phyloP scores from a whole-genome alignment of 805 yeast genomes.

The Phaffomyces thermotolerans region DNA sequence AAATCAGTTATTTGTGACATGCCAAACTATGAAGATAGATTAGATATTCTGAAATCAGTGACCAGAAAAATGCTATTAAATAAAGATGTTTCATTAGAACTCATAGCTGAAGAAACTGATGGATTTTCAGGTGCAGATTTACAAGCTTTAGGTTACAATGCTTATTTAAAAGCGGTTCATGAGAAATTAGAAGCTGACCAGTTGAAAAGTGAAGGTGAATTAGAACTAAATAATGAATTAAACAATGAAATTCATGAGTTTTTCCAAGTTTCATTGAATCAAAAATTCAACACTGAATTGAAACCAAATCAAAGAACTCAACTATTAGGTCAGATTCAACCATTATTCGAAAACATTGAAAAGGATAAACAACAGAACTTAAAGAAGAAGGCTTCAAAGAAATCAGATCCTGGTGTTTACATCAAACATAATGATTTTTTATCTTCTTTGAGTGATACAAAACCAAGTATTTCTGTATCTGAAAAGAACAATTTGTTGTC shows the following conservation, averaged over 20 bases:
- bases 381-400: conserved; percentile 4
- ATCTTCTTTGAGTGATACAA: conserved; percentile 65
- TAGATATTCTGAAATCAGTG: conserved; percentile 60
- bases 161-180: conserved; percentile 81
- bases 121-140: conserved; percentile 94
- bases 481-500: conserved; percentile 56
- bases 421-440: conserved; percentile 50
- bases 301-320: conserved; percentile 36
- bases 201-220: conserved; percentile 19
- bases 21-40: conserved; percentile 64
- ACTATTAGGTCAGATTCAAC: conserved; percentile 36
- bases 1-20: conserved; percentile 86
- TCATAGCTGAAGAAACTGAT: conserved; percentile 50
- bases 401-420: conserved; percentile 28
- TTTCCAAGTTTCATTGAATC: conserved; percentile 31
- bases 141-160: conserved; percentile 88
- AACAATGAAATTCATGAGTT: conserved; percentile 29
- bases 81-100: conserved; percentile 41
- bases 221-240: conserved; percentile 4
- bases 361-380: background rate
- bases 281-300: conserved; percentile 13
- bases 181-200: conserved; percentile 49
- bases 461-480: conserved; percentile 76
- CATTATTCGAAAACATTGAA: conserved; percentile 17
- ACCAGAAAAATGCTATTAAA: conserved; percentile 53